These are phyloP conservation scores for Apiospora hydei DNA, from an alignment of 2,329 filamentous ascomycete species.

Conservation along the genomic window DNA sequence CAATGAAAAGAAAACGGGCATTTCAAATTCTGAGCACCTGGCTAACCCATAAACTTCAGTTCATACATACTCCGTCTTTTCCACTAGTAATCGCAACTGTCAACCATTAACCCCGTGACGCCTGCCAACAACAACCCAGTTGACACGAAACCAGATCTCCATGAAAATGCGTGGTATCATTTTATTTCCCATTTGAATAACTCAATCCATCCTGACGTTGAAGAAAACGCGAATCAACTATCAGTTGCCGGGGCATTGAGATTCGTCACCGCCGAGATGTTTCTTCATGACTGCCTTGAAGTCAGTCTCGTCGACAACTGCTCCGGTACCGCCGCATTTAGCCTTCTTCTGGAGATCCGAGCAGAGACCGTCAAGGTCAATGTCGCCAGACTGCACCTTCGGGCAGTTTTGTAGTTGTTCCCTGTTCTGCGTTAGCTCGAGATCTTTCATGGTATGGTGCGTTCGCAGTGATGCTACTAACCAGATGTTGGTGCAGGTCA, in stretches of 20 bases:
- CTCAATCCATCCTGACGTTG: neutral
- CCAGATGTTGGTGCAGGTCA: constrained; percentile 94
- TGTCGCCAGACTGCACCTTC: constrained; percentile 87
- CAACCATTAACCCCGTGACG: constrained; percentile 8
- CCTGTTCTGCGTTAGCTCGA: constrained; percentile 65
- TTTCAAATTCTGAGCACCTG: neutral
- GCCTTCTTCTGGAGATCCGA: constrained; percentile 94
- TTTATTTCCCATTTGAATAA: neutral
- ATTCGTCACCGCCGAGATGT: constrained; percentile 58
- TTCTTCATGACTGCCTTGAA: constrained; percentile 81
- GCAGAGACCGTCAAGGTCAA: constrained; percentile 93
- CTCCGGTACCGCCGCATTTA: constrained; percentile 89
- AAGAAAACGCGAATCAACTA: neutral
- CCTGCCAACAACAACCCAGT: constrained; percentile 14
- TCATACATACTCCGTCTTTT: neutral
- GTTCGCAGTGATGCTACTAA: constrained; percentile 43
- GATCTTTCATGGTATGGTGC: neutral
- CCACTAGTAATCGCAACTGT: neutral
- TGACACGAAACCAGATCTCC: constrained; percentile 7
- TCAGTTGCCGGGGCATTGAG: constrained; percentile 34
- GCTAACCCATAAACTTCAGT: constrained; percentile 3
- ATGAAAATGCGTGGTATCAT: constrained; percentile 19
- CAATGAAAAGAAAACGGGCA: neutral
- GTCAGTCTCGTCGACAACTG: constrained; percentile 87
- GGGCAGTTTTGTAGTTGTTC: constrained; percentile 87